These are phyloP conservation scores for Phlebiopsis gigantea DNA, from an alignment of 768 basidiomycete species.

Conservation along the genomic window DNA sequence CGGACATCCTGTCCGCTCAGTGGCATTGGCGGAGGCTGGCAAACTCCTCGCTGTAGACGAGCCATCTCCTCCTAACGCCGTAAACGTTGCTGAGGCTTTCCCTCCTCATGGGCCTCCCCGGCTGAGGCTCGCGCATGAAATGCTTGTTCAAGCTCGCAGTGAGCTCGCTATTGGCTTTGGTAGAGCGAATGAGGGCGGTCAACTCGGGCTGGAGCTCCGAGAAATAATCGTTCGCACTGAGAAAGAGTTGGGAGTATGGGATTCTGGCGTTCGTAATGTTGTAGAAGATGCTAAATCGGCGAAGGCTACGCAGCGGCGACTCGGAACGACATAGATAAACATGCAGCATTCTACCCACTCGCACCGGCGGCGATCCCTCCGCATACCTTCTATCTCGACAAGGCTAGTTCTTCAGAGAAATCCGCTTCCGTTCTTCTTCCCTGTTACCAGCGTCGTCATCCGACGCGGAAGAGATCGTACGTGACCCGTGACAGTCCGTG, in stretches of 20 bases:
- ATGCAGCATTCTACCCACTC: too few species aligned
- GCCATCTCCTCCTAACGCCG: conserved; percentile 37
- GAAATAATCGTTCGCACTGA: conserved; percentile 57
- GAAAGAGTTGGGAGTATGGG: conserved; percentile 72
- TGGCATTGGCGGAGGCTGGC: conserved; percentile 74
- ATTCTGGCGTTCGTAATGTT: conserved; percentile 51
- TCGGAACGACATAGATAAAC: too few species aligned
- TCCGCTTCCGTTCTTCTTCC: too few species aligned
- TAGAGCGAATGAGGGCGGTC: conserved; percentile 58
- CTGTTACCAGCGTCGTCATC: too few species aligned
- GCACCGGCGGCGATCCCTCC: too few species aligned
- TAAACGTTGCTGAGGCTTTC: conserved; percentile 30
- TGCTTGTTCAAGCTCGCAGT: conserved; percentile 52
- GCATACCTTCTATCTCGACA: too few species aligned
- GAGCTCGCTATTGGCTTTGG: conserved; percentile 75
- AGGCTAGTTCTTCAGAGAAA: too few species aligned
- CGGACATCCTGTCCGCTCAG: conserved; percentile 74
- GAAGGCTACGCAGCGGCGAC: too few species aligned
- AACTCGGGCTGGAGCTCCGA: conserved; percentile 60
- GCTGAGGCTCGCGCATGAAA: conserved; percentile 59
- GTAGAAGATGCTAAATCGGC: conserved; percentile 35
- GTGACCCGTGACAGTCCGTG: not conserved
- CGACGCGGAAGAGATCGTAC: not conserved
- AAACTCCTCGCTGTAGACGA: conserved; percentile 81
- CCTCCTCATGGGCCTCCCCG: conserved; percentile 66